Percentiles rank a stretch among this genome's conserved stretches.
These are phyloP conservation scores for Russula vinacea DNA, from an alignment of 768 basidiomycete species.

Conservation along the genomic window DNA sequence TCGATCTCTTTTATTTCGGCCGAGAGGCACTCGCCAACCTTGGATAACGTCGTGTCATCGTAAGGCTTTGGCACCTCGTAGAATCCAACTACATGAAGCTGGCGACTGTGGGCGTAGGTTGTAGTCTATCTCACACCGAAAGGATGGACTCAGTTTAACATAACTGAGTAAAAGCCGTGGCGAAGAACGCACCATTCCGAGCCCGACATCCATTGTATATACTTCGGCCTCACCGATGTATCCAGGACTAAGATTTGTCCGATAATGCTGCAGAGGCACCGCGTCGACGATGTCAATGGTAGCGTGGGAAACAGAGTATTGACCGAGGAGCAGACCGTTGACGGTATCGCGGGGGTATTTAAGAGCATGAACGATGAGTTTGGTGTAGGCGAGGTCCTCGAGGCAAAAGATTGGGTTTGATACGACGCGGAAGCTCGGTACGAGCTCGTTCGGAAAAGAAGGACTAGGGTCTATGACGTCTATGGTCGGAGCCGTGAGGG, in stretches of 20 bases:
- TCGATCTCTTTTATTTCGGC: conserved; percentile 47
- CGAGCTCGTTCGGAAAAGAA: neutral
- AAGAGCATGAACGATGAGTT: conserved; percentile 73
- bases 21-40: conserved; percentile 63
- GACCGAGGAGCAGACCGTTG: conserved; percentile 75
- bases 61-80: conserved; percentile 71
- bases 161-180: neutral
- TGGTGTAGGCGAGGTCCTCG: conserved; percentile 61
- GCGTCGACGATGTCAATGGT: conserved; percentile 57
- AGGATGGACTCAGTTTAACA: neutral
- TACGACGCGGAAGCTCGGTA: neutral
- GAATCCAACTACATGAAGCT: conserved; percentile 61
- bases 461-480: too few relatives aligned
- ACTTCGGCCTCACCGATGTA: too few relatives aligned
- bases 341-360: conserved; percentile 75
- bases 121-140: conserved; percentile 45
- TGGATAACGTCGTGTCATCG: conserved; percentile 58
- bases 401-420: conserved; percentile 44
- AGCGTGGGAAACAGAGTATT: conserved; percentile 33
- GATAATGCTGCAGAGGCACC: conserved; percentile 78
- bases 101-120: conserved; percentile 54
- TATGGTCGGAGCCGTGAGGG: too few relatives aligned
- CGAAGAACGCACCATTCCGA: conserved; percentile 59
- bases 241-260: conserved; percentile 70
- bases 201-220: conserved; percentile 76